Evolutionary conservation across 1,284 basidiomycete species (phyloP), one percentile per base, ranked within the genome.

Genomic region (Phlebopus sp.): DNA sequence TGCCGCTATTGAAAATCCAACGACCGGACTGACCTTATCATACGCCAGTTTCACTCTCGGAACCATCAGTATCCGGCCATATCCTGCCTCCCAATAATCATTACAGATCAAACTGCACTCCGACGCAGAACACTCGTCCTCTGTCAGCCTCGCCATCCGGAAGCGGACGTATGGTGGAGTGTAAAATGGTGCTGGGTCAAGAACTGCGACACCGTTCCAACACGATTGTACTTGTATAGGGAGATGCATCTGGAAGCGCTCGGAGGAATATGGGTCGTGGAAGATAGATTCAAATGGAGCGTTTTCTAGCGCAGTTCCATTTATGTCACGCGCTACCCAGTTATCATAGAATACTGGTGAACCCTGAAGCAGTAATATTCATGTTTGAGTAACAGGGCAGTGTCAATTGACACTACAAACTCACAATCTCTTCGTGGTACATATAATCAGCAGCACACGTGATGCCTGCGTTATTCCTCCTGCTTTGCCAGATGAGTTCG

Each of bases 391-490:
- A 27, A 13, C 5, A 13, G 1, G 29, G 21, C 0, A 17, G 27
- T 2, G 36, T 19, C n/a, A 10, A 31, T n/a, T n/a, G n/a, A n/a
- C n/a, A n/a, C n/a, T 11, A 32, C 7, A 27, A 32, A 74, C 80
- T 57, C 55, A 83, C 87, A 53, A 97, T 89, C 49, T 96, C 92
- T 39, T 93, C 83, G 71, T 97, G 94, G 72, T 92, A 97, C 90
- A 97, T 97, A 72, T 97, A 97, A 68, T 97, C 94, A 2, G 93
- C 86, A 0, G 94, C 94, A 63, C 94, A 97, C 15, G 94, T 97
- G 64, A 97, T 94, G 13, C 94, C 94, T 0, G 94, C 94, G 68
- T 96, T 97, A 69, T 97, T 93, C 52, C 75, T 70, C 43, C 94
- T 77, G 59, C 81, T 86, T 69, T 97, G 94, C 88, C 87, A 97